phyloP scores from a whole-genome alignment of 2,329 filamentous ascomycete species.

The Verticillium alfalfae region DNA sequence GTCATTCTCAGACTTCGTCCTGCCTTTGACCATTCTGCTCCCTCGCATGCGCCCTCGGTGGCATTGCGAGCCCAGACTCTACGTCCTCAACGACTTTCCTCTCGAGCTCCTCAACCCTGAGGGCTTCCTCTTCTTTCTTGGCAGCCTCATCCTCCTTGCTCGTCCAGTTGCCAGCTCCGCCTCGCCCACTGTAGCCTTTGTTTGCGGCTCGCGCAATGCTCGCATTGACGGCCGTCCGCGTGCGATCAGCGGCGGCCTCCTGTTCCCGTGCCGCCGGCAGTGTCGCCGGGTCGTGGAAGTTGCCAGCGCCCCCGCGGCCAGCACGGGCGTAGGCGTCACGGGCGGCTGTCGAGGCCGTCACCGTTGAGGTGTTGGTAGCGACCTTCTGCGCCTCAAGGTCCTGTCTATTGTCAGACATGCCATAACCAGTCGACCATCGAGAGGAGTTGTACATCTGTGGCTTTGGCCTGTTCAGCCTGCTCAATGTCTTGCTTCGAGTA shows the following conservation, averaged over 20 bases:
- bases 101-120: slow-evolving; percentile 30
- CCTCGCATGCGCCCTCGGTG: slow-evolving; percentile 35
- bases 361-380: slow-evolving; percentile 4
- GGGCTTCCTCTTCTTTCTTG: slow-evolving; percentile 19
- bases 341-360: slow-evolving; percentile 18
- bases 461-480: slow-evolving; percentile 28
- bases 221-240: slow-evolving; percentile 25
- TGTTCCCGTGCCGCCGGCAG: slow-evolving; percentile 24
- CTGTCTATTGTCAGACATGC: slow-evolving; percentile 7
- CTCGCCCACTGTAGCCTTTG: slow-evolving; percentile 36
- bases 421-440: not conserved
- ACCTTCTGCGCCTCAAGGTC: slow-evolving; percentile 26
- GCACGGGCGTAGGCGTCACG: slow-evolving; percentile 28
- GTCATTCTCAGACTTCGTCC: not conserved
- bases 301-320: slow-evolving; percentile 59
- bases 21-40: slow-evolving; percentile 18
- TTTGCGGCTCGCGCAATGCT: slow-evolving; percentile 14
- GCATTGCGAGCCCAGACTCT: slow-evolving; percentile 39
- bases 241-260: slow-evolving; percentile 25
- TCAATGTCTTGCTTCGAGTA: slow-evolving; percentile 46
- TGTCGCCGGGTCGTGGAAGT: slow-evolving; percentile 40
- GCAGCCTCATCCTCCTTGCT: slow-evolving; percentile 15
- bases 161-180: slow-evolving; percentile 53
- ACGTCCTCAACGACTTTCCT: slow-evolving; percentile 37
- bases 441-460: slow-evolving; percentile 1